Conservation (phyloP, 2,329 filamentous ascomycete genomes). For the Pseudomassariella vexata region DNA sequence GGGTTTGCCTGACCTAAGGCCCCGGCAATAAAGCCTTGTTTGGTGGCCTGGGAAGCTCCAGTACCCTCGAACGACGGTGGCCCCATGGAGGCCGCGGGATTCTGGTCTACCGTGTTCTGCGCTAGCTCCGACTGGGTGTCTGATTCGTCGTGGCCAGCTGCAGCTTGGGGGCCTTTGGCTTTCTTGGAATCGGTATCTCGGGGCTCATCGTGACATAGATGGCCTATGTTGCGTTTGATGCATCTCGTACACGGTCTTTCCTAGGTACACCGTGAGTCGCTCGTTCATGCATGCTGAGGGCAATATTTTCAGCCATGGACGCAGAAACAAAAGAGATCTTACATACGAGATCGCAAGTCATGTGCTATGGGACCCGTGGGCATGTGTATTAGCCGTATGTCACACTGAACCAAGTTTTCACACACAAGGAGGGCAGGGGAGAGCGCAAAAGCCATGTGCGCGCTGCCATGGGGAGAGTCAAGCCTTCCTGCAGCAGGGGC, state of each 20-base stretch:
- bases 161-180: constrained; percentile 58
- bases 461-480: constrained; percentile 8
- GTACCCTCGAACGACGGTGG: constrained; percentile 39
- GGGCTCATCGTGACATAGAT: constrained; percentile 96
- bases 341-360: constrained; percentile 88
- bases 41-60: constrained; percentile 31
- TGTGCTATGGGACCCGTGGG: constrained; percentile 58
- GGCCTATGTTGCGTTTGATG: constrained; percentile 97
- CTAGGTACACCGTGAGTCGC: constrained; percentile 40
- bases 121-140: constrained; percentile 47
- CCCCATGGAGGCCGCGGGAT: constrained; percentile 46
- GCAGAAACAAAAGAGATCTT: constrained; percentile 25
- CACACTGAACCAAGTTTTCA: constrained; percentile 9
- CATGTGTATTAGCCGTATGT: constrained; percentile 39
- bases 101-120: constrained; percentile 50
- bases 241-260: constrained; percentile 95
- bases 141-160: constrained; percentile 56
- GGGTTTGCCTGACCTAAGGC: constrained; percentile 44
- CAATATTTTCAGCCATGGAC: constrained; percentile 20
- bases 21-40: constrained; percentile 36
- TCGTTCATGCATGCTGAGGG: constrained; percentile 19
- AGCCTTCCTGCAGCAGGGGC: constrained; percentile 10
- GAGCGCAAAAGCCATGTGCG: constrained; percentile 6
- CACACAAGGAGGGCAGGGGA: constrained; percentile 1
- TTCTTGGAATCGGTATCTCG: constrained; percentile 80